Evolutionary conservation across 2,329 filamentous ascomycete genomes (phyloP).

Genomic region (Ophiostoma fasciatum): DNA sequence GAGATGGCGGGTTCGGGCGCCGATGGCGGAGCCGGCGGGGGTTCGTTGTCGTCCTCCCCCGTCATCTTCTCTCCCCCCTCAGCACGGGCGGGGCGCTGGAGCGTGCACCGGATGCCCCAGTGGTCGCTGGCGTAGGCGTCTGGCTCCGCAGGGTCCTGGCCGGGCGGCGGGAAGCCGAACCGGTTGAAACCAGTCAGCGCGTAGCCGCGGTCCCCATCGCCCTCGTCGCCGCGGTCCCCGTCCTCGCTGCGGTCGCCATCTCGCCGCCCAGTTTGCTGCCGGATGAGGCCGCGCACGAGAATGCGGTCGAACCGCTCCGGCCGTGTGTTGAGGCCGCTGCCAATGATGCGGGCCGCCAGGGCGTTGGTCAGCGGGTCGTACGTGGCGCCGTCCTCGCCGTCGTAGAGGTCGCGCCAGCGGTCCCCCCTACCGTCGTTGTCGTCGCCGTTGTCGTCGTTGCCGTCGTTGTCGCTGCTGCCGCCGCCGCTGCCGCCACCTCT

Average conservation of each 20-base stretch:
- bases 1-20: not conserved
- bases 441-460: constrained; percentile 15
- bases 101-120: constrained; percentile 37
- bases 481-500: too few species aligned
- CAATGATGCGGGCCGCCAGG: constrained; percentile 36
- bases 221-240: not conserved
- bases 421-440: constrained; percentile 5
- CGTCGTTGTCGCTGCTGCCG: constrained; percentile 26
- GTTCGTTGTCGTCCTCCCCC: not conserved
- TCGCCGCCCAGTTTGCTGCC: not conserved
- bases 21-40: not conserved
- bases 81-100: constrained; percentile 17
- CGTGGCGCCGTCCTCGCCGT: constrained; percentile 50
- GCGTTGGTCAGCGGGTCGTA: constrained; percentile 45
- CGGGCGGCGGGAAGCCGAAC: constrained; percentile 32
- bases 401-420: constrained; percentile 22
- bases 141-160: constrained; percentile 6
- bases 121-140: constrained; percentile 36
- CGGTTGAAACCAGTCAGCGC: constrained; percentile 35
- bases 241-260: too few species aligned
- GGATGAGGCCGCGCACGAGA: constrained; percentile 25
- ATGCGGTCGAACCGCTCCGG: constrained; percentile 55
- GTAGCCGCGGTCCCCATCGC: not conserved
- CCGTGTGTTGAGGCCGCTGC: constrained; percentile 31
- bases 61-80: not conserved